Base-by-base conservation (phyloP, 345 rosid species). In the Gossypium ekmanianum region DNA sequence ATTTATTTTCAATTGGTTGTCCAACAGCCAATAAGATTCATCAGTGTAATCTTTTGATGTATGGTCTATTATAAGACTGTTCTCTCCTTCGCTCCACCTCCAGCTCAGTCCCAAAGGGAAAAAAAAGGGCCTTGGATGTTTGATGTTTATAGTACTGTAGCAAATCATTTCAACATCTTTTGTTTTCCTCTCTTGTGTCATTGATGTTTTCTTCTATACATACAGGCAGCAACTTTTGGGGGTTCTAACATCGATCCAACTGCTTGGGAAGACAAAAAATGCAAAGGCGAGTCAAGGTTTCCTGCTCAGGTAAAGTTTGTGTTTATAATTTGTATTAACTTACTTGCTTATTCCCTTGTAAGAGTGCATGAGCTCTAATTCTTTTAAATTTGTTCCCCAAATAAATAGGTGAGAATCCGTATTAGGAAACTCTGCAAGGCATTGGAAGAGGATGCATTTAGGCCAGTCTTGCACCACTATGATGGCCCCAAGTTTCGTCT, bases 261-360 rank as follows among this genome's bases (percentile, higher is more conserved):
- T 82, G 99, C 99, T 34, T 95, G 99, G 99, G 99, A 93, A 84
- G 98, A 95, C 85, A 95, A 93, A 75, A 95, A 95, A 77, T 90
- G 94, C 83, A 95, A 95, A 90, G 99, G 99, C 29, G 98, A 95
- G 81, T 93, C 98, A 6, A 89, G 99, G 83, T 95, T 95, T 72
- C 98, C 99, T 76, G 99, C 99, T 77, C 99, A 95, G 94, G 99
- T 95, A 52, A 78, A 58, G 24, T 47, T 44, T 48, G 18, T 69
- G 68, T 26, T 77, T 61, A 2, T 27, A 69, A 13, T 22, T 51
- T 43, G 27, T 29, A 51, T 29, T 27, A 16, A 18, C 72, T 13
- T 44, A 18, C 72, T 13, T 44, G 10, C 26, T 51, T 27, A 51
- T 39, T 11, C 16, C 17, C 47, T 0, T 50, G 17, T 51, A 45